Conservation (phyloP, 805 yeast genomes). For the Wickerhamiella sergipiensis region DNA sequence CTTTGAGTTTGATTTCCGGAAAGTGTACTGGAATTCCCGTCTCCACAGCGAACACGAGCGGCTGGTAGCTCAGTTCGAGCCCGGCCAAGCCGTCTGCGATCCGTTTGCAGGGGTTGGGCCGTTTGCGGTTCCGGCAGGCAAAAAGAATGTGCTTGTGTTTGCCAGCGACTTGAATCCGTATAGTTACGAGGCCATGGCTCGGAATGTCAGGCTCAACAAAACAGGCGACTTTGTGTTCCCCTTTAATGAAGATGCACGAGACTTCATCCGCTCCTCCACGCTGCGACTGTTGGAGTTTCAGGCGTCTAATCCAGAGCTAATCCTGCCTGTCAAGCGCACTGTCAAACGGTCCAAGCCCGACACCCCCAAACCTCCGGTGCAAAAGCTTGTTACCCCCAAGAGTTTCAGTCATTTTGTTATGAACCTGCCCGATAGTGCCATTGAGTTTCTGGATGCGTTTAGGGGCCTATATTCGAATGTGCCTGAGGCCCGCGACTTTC, state of each 20-base stretch:
- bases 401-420: slow-evolving; percentile 65
- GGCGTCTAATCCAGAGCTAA: slow-evolving; percentile 25
- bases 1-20: slow-evolving; percentile 77
- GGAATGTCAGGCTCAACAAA: slow-evolving; percentile 53
- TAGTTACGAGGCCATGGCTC: slow-evolving; percentile 53
- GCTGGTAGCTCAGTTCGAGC: slow-evolving; percentile 43
- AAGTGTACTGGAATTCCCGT: slow-evolving; percentile 96
- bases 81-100: slow-evolving; percentile 74
- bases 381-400: slow-evolving; percentile 30
- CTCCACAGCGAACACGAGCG: slow-evolving; percentile 88
- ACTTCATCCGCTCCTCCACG: slow-evolving; percentile 55
- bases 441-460: slow-evolving; percentile 66
- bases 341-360: neutral
- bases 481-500: slow-evolving; percentile 31
- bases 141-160: slow-evolving; percentile 60
- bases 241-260: slow-evolving; percentile 69
- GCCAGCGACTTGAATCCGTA: slow-evolving; percentile 93
- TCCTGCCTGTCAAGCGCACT: slow-evolving; percentile 20
- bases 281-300: slow-evolving; percentile 36
- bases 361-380: slow-evolving; percentile 1
- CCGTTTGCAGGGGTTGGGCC: slow-evolving; percentile 99
- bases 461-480: slow-evolving; percentile 50
- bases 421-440: slow-evolving; percentile 92
- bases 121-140: slow-evolving; percentile 91
- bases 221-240: slow-evolving; percentile 45